Percentiles rank a stretch among this genome's conserved stretches.
These are phyloP conservation scores for Crithidia fasciculata DNA, from an alignment of 208 protist genomes.

Conservation along the genomic window DNA sequence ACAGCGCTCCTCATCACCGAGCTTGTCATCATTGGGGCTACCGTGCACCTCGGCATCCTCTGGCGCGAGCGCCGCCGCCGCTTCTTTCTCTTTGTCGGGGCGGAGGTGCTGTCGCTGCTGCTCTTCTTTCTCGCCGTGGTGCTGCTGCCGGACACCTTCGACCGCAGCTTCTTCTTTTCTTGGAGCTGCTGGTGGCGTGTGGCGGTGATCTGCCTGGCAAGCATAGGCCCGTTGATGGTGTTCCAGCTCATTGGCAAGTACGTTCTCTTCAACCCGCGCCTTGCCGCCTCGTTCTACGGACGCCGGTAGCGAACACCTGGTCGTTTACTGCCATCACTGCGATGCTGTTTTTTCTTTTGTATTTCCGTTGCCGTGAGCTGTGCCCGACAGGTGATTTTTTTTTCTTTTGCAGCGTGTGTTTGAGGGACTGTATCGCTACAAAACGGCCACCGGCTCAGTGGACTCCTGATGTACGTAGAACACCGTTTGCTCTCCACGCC, in stretches of 20 bases:
- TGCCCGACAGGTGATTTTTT: too few species aligned
- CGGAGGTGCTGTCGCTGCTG: conserved; percentile 89
- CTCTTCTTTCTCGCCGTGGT: conserved; percentile 94
- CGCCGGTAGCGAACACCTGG: background rate
- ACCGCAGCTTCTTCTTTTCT: conserved; percentile 93
- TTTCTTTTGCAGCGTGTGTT: too few species aligned
- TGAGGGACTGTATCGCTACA: too few species aligned
- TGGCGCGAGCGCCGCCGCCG: conserved; percentile 68
- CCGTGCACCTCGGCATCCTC: conserved; percentile 92
- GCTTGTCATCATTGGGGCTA: conserved; percentile 94
- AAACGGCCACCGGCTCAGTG: too few species aligned
- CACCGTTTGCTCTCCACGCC: too few species aligned
- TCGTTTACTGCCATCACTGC: background rate
- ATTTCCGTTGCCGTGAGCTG: too few species aligned
- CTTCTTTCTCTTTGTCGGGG: conserved; percentile 86
- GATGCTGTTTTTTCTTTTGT: too few species aligned
- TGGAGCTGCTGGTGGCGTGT: conserved; percentile 92
- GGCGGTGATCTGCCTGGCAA: conserved; percentile 77
- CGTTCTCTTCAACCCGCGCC: conserved; percentile 51
- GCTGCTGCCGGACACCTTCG: conserved; percentile 93
- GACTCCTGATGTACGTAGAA: too few species aligned
- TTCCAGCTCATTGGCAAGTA: conserved; percentile 55
- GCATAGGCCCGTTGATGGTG: conserved; percentile 62
- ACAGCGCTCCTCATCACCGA: conserved; percentile 98
- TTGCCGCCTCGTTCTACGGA: conserved; percentile 33